Evolutionary conservation across 2,329 filamentous ascomycete species (phyloP), one percentile per base, ranked within the genome.

Genomic region (Teratosphaeriaceae sp.): DNA sequence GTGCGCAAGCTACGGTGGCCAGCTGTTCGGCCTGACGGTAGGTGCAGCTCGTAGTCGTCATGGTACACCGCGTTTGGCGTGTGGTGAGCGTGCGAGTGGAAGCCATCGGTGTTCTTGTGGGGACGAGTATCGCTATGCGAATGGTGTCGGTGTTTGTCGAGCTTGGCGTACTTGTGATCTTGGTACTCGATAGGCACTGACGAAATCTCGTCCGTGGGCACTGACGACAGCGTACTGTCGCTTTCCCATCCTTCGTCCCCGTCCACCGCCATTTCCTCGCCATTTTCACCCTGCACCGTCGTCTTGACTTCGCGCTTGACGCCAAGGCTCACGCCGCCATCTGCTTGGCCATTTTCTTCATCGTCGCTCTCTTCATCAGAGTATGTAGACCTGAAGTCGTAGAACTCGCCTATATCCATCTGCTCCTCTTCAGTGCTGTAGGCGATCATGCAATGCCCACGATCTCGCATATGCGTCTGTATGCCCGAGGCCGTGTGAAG

Each of bases 391-490:
- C 86, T 79, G 75, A 98, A 98, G 62, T 98, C 92, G 66, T 98
- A 98, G 65, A 87, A 96, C 52, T 97, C 87, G 44, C 92, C 92
- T 58, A 98, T 87, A 43, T 94, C 88, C 22, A 97, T 76, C 69
- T 96, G 88, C 60, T 97, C 88, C 26, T 85, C 83, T 61, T 96
- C 87, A 0, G 82, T 84, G 40, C 83, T 81, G 64, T 90, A 98
- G 0, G 88, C 89, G 54, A 98, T 94, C 77, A 89, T 95, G 75
- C 90, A 97, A 67, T 98, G 92, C 1, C 88, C 85, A 62, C 88
- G 90, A 63, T 98, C 92, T 34, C 88, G 82, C 92, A 98, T 98
- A 64, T 98, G 92, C 0, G 89, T 96, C 61, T 96, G 89, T 20
- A 89, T 80, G 15, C 86, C 90, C 44, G 82, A 80, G 0, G 84